Evolutionary conservation across 305 asterid species (phyloP).

Genomic region (Ilex paraguariensis): DNA sequence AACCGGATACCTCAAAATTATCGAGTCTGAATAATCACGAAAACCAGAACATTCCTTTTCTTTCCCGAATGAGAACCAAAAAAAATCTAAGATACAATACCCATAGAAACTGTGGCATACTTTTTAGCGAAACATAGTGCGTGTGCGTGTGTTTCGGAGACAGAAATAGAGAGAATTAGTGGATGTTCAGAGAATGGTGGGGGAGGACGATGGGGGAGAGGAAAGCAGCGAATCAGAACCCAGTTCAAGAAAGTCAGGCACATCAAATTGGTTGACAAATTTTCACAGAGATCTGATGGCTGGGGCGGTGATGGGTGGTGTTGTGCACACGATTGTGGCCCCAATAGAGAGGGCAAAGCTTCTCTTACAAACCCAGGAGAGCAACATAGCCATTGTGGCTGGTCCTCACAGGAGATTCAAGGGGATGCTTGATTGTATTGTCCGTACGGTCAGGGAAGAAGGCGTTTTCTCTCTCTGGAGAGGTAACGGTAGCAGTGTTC

Average conservation of each 20-base stretch:
- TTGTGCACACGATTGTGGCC: constrained; percentile 94
- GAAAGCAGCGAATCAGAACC: constrained; percentile 20
- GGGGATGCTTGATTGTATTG: constrained; percentile 91
- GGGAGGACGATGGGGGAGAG: constrained; percentile 29
- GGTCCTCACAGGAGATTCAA: constrained; percentile 75
- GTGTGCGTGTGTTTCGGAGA: neutral
- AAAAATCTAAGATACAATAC: no score
- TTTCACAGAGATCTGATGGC: constrained; percentile 87
- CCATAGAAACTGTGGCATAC: no score
- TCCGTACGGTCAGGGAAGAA: constrained; percentile 71
- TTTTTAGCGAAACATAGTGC: no score
- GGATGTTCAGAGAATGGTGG: neutral
- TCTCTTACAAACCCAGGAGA: constrained; percentile 91
- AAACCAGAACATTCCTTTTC: no score
- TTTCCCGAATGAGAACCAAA: no score
- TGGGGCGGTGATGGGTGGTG: constrained; percentile 94
- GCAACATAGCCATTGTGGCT: constrained; percentile 66
- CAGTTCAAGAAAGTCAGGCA: constrained; percentile 19
- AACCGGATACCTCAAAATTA: no score
- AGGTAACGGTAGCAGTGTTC: constrained; percentile 95
- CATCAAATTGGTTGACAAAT: constrained; percentile 39
- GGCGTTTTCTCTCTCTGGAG: constrained; percentile 91
- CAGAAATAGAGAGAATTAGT: neutral
- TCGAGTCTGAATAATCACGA: no score
- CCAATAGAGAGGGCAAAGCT: constrained; percentile 97